phyloP scores from a whole-genome alignment of 768 basidiomycete species.

The Phlegmacium glaucopus region DNA sequence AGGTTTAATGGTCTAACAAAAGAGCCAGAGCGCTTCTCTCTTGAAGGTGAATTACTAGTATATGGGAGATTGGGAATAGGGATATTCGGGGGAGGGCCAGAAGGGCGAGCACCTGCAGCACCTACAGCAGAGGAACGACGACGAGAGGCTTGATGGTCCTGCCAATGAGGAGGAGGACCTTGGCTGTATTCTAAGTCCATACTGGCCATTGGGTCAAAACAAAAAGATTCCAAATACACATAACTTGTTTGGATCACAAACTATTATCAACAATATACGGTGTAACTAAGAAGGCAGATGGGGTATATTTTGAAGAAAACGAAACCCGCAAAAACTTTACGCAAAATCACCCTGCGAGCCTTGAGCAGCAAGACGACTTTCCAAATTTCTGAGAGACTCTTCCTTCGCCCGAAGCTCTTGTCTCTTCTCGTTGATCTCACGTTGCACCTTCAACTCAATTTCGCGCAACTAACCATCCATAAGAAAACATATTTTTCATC shows the following conservation, averaged over 20 bases:
- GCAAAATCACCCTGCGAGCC: slow-evolving; percentile 77
- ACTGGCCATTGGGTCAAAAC: slow-evolving; percentile 5
- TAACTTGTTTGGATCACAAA: slow-evolving; percentile 9
- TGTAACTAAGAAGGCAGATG: no score
- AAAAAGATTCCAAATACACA: slow-evolving; percentile 14
- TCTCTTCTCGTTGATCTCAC: slow-evolving; percentile 96
- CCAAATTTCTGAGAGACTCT: slow-evolving; percentile 88
- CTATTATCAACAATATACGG: slow-evolving; percentile 23
- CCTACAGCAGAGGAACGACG: slow-evolving; percentile 69
- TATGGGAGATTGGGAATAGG: slow-evolving; percentile 69
- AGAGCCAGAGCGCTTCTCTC: slow-evolving; percentile 31
- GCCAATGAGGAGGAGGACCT: slow-evolving; percentile 28
- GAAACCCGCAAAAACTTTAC: no score
- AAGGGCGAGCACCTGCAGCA: slow-evolving; percentile 58
- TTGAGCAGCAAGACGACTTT: slow-evolving; percentile 88
- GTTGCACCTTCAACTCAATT: slow-evolving; percentile 95
- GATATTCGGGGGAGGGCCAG: slow-evolving; percentile 67
- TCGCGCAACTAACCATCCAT: slow-evolving; percentile 77
- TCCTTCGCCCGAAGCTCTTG: slow-evolving; percentile 97
- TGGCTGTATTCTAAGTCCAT: slow-evolving; percentile 45
- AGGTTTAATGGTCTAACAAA: slow-evolving; percentile 32
- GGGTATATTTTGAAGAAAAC: no score
- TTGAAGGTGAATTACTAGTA: slow-evolving; percentile 14
- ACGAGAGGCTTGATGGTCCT: slow-evolving; percentile 26
- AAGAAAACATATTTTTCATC: no score